Evolutionary conservation across 129 eudicot species (phyloP).

Genomic region (Pulicaria dysenterica): DNA sequence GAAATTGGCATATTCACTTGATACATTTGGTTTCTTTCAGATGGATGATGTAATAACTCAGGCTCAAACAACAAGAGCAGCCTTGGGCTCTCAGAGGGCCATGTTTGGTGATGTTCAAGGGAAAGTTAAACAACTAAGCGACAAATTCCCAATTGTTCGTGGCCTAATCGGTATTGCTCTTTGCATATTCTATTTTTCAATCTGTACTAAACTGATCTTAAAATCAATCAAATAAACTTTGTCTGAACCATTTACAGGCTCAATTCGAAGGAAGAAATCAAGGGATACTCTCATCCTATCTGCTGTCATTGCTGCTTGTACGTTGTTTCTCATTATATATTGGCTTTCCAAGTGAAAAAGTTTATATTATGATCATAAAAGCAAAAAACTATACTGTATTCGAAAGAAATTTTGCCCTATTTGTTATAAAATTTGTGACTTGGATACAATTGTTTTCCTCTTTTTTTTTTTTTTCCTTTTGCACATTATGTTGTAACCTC

Average conservation of each 20-base stretch:
- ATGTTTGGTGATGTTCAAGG: constrained; percentile 96
- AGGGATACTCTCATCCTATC: constrained; percentile 92
- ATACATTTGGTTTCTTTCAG: constrained; percentile 37
- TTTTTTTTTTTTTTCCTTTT: constrained; percentile 2
- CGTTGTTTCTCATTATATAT: constrained; percentile 83
- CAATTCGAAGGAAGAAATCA: constrained; percentile 81
- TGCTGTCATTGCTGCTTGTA: constrained; percentile 92
- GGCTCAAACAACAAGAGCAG: constrained; percentile 83
- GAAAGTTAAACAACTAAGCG: constrained; percentile 84
- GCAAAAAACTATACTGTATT: constrained; percentile 10
- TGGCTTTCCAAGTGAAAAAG: constrained; percentile 81
- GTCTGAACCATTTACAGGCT: constrained; percentile 51
- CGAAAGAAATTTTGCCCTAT: constrained; percentile 31
- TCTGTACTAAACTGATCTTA: background rate
- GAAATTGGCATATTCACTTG: background rate
- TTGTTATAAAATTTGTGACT: constrained; percentile 19
- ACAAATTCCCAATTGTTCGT: constrained; percentile 89
- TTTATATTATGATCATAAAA: constrained; percentile 20
- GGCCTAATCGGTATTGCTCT: constrained; percentile 72
- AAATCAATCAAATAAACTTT: background rate
- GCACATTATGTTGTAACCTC: constrained; percentile 21
- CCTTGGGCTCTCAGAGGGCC: constrained; percentile 76
- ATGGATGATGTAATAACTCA: constrained; percentile 95
- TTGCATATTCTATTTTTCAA: background rate
- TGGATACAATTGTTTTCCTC: constrained; percentile 14